Evolutionary conservation across 2,329 filamentous ascomycete species (phyloP).

Genomic region (Lachnellula suecica): DNA sequence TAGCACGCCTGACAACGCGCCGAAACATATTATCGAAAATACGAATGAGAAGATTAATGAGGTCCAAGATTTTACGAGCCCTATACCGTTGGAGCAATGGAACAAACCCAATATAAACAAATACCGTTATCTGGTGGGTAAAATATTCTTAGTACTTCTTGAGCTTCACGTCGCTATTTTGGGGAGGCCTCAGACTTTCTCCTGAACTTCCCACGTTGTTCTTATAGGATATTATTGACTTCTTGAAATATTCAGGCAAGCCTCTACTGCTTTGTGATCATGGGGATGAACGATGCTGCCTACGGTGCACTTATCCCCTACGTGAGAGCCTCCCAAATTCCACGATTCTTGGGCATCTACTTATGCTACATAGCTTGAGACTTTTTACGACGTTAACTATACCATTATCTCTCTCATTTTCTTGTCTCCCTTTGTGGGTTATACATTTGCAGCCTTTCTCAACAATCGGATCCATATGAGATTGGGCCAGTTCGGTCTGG

Average conservation of each 20-base stretch:
- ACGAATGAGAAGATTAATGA: conserved; percentile 8
- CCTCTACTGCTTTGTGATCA: conserved; percentile 61
- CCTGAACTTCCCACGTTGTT: too few relatives aligned
- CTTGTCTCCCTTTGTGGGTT: conserved; percentile 65
- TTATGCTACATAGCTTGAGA: conserved; percentile 12
- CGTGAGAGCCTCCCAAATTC: conserved; percentile 26
- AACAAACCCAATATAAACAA: conserved; percentile 59
- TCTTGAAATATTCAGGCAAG: too few relatives aligned
- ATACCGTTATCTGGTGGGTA: conserved; percentile 56
- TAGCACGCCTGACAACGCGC: conserved; percentile 1
- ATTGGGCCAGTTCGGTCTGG: conserved; percentile 60
- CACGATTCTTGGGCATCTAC: background rate
- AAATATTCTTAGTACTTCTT: too few relatives aligned
- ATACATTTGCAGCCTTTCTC: conserved; percentile 59
- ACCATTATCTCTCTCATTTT: conserved; percentile 66
- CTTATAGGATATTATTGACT: too few relatives aligned
- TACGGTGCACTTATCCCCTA: conserved; percentile 41
- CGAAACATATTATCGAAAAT: conserved; percentile 6
- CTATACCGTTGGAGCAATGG: conserved; percentile 66
- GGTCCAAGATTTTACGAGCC: conserved; percentile 3
- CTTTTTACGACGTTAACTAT: conserved; percentile 61
- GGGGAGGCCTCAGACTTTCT: too few relatives aligned
- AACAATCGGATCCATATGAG: conserved; percentile 61
- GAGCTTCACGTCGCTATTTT: too few relatives aligned
- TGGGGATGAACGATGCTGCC: conserved; percentile 69